Conservation (phyloP, 108 stramenopile species). For the Fragilaria radians region DNA sequence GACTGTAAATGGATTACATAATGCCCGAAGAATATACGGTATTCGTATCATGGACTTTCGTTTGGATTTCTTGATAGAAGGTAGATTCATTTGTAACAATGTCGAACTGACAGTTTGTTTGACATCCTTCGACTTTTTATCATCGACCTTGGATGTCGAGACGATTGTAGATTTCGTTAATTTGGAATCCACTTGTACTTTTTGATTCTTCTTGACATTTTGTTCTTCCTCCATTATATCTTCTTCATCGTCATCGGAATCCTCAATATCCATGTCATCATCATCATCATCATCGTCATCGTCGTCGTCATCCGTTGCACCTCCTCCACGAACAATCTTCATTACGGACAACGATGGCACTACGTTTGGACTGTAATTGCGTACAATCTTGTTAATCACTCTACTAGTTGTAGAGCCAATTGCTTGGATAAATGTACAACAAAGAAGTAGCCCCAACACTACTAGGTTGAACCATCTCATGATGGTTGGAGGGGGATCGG, state of each 20-base stretch:
- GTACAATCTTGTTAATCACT: too few relatives aligned
- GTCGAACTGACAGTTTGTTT: conserved; percentile 30
- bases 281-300: conserved; percentile 29
- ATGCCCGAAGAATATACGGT: conserved; percentile 77
- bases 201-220: conserved; percentile 23
- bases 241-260: conserved; percentile 26
- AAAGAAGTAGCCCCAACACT: too few relatives aligned
- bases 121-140: conserved; percentile 17
- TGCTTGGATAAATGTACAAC: too few relatives aligned
- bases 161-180: conserved; percentile 35
- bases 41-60: too few relatives aligned
- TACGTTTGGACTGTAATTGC: too few relatives aligned
- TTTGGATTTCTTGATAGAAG: too few relatives aligned
- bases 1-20: conserved; percentile 68
- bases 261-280: conserved; percentile 30
- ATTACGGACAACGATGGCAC: too few relatives aligned
- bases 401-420: too few relatives aligned
- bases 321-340: conserved; percentile 1
- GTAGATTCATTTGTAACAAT: conserved; percentile 21
- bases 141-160: conserved; percentile 25
- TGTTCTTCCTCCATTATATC: conserved; percentile 54
- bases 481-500: too few relatives aligned
- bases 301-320: conserved; percentile 17
- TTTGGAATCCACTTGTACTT: conserved; percentile 11
- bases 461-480: too few relatives aligned